Conservation (phyloP, 1,139 yeast genomes). For the Yamadazyma sp. region DNA sequence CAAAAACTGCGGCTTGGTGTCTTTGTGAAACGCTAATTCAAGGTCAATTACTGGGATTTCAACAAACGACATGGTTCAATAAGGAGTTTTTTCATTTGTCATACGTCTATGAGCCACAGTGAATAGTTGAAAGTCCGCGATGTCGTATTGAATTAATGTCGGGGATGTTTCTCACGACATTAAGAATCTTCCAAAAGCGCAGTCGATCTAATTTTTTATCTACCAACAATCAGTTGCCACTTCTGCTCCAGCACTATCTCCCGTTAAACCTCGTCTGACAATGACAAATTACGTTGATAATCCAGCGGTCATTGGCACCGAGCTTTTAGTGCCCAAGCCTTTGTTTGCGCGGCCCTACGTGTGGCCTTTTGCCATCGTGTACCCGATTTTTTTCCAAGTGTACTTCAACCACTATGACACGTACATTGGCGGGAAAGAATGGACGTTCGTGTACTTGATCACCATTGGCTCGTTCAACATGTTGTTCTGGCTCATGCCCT, state of each 20-base stretch:
- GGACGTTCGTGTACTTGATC: conserved; percentile 87
- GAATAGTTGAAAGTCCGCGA: not conserved
- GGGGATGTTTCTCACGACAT: not conserved
- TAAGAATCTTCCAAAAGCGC: conserved; percentile 1
- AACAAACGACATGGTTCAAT: conserved; percentile 23
- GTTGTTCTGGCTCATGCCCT: conserved; percentile 87
- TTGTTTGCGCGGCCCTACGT: conserved; percentile 70
- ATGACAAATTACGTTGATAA: conserved; percentile 45
- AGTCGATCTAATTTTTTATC: not conserved
- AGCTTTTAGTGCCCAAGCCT: conserved; percentile 72
- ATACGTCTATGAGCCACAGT: conserved; percentile 7
- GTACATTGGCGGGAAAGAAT: conserved; percentile 77
- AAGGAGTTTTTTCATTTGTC: not conserved
- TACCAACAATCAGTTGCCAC: not conserved
- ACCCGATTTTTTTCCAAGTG: conserved; percentile 71
- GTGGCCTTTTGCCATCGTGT: conserved; percentile 78
- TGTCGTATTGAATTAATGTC: not conserved
- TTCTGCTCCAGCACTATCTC: too few relatives aligned
- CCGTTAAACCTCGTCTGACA: not conserved
- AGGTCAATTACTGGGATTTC: conserved; percentile 40
- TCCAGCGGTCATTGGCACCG: conserved; percentile 61
- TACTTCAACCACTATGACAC: conserved; percentile 72
- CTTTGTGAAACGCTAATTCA: conserved; percentile 21
- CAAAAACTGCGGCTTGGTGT: conserved; percentile 47
- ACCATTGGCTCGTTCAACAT: conserved; percentile 70